These are phyloP conservation scores for Nakazawaea molendinolei DNA, from an alignment of 805 yeast genomes.

Conservation along the genomic window DNA sequence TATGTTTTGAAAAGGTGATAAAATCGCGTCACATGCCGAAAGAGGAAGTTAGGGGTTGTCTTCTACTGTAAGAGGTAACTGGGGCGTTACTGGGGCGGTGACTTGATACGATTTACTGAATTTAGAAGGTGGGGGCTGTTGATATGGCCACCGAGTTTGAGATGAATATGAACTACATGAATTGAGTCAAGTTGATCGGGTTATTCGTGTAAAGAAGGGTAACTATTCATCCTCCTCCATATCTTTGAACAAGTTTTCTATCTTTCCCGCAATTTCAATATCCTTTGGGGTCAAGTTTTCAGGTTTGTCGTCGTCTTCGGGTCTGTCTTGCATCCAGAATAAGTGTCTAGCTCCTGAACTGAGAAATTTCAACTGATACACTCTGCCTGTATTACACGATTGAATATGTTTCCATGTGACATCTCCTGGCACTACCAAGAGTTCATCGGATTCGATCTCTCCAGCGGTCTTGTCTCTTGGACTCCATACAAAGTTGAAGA, in stretches of 20 bases:
- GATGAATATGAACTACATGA: no score
- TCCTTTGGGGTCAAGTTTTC: slow-evolving; percentile 56
- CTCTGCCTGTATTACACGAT: slow-evolving; percentile 73
- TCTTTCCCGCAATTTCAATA: slow-evolving; percentile 36
- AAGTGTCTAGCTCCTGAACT: slow-evolving; percentile 35
- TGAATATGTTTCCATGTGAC: slow-evolving; percentile 67
- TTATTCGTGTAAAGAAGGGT: no score
- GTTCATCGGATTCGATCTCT: slow-evolving; percentile 47
- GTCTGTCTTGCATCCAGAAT: slow-evolving; percentile 73
- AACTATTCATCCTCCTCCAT: no score
- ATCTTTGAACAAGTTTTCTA: slow-evolving; percentile 39
- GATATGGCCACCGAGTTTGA: no score
- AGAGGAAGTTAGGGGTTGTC: no score
- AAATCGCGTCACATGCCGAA: no score
- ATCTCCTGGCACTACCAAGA: slow-evolving; percentile 79
- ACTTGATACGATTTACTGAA: no score
- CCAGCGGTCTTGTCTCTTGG: slow-evolving; percentile 48
- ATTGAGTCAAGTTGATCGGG: no score
- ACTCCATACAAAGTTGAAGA: slow-evolving; percentile 66
- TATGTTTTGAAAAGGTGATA: no score
- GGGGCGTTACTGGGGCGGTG: no score
- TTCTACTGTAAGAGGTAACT: no score
- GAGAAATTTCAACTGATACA: slow-evolving; percentile 34
- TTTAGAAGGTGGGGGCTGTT: no score
- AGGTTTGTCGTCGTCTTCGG: slow-evolving; percentile 56